Evolutionary conservation across 2,329 filamentous ascomycete species (phyloP).

Genomic region (Cladophialophora exuberans): DNA sequence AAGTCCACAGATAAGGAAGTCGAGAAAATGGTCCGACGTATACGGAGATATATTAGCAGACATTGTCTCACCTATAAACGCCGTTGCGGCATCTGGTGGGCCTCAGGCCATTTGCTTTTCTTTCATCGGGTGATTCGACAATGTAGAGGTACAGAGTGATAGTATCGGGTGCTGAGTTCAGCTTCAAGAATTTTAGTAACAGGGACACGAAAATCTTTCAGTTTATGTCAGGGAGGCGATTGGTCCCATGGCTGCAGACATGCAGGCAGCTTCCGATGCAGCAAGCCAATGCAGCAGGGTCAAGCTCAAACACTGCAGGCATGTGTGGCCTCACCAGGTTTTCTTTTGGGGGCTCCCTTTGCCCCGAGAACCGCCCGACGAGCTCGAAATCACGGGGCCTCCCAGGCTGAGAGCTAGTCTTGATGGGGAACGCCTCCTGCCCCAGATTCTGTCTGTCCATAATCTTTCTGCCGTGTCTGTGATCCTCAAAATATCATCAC

Average conservation of each 20-base stretch:
- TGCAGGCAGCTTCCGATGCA: constrained; percentile 14
- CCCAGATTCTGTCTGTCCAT: too few relatives aligned
- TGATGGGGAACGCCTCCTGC: not conserved
- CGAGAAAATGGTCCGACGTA: constrained; percentile 1
- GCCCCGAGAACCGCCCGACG: constrained; percentile 21
- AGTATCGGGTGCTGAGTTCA: constrained; percentile 13
- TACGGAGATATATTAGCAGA: constrained; percentile 7
- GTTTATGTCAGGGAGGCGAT: constrained; percentile 1
- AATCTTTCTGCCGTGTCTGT: too few relatives aligned
- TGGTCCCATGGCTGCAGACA: constrained; percentile 1
- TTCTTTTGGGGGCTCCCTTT: constrained; percentile 3
- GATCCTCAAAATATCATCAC: too few relatives aligned
- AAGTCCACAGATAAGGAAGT: constrained; percentile 4
- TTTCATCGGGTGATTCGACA: constrained; percentile 7
- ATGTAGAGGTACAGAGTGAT: not conserved
- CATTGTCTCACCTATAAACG: too few relatives aligned
- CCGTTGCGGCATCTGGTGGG: constrained; percentile 5
- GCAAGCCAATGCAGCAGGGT: not conserved
- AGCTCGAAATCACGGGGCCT: constrained; percentile 15
- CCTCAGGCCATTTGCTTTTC: not conserved
- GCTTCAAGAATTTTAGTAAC: constrained; percentile 2
- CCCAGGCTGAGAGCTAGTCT: not conserved
- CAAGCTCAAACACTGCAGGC: too few relatives aligned
- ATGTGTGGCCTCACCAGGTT: not conserved
- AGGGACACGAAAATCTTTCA: constrained; percentile 8